These are phyloP conservation scores for Knufia fluminis DNA, from an alignment of 2,329 filamentous ascomycete genomes.

Conservation along the genomic window DNA sequence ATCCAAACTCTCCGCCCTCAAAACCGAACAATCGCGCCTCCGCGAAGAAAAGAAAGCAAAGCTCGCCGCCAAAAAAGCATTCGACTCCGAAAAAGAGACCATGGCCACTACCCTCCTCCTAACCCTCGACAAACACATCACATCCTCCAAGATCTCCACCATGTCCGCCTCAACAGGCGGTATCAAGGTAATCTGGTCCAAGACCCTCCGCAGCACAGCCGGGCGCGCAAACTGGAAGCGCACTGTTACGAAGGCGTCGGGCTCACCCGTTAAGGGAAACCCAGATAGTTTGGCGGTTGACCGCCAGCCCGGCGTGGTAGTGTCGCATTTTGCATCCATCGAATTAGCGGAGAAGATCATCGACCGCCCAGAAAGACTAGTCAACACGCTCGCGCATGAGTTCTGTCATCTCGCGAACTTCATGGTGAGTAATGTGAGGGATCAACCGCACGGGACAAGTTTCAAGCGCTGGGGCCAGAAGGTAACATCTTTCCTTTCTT, in stretches of 20 bases:
- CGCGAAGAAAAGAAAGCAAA: constrained; percentile 29
- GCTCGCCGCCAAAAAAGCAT: constrained; percentile 38
- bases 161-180: constrained; percentile 47
- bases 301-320: constrained; percentile 14
- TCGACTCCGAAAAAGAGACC: constrained; percentile 44
- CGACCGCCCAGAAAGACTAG: constrained; percentile 62
- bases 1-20: constrained; percentile 20
- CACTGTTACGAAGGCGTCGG: constrained; percentile 39
- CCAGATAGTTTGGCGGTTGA: constrained; percentile 15
- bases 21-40: constrained; percentile 18
- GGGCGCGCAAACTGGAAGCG: constrained; percentile 62
- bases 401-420: constrained; percentile 93
- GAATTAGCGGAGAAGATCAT: constrained; percentile 87
- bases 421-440: constrained; percentile 67
- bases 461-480: constrained; percentile 63
- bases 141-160: constrained; percentile 38
- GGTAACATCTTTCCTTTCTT: constrained; percentile 29
- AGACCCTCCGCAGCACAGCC: constrained; percentile 53
- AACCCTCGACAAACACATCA: constrained; percentile 46
- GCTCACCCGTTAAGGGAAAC: constrained; percentile 19
- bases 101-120: constrained; percentile 47
- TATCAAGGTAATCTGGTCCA: constrained; percentile 52
- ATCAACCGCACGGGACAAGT: constrained; percentile 70
- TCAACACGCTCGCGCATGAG: constrained; percentile 92
- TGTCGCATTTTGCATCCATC: constrained; percentile 61